Evolutionary conservation across 257 asterid genomes (phyloP), one percentile per base, ranked within the genome.

Genomic region (Linderniella brevidens): DNA sequence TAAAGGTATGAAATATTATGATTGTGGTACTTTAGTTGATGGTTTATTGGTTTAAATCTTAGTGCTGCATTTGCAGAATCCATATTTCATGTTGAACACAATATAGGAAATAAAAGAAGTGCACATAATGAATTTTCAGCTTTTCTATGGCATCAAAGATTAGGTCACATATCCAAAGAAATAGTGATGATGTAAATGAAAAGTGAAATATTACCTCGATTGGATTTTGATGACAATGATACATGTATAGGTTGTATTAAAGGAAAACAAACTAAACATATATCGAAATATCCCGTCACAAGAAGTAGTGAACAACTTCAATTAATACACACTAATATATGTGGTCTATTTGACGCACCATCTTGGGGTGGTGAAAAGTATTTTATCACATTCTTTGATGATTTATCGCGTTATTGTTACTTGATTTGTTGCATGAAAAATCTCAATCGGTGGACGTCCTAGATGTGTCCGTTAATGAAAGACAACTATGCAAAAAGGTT

Each of bases 141-240:
- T 14, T 42, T 42, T 13, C 17, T 42, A 2, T 13, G 14, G 17
- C 14, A 42, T 42, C 47, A 42, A 42, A 42, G 47, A 13, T 42
- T 42, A 14, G 47, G 12, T 42, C 47, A 42, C 47, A 9, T 42
- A 42, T 42, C 17, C 12, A 42, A 42, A 42, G 17, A 42, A 13
- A 13, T 1, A 1, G 17, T 42, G 47, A 8, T 12, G 14, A 42
- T 14, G 47, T 42, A 8, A 14, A 13, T n/a, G 17, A 42, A 42
- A 42, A 42, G 17, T 42, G 14, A 42, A 42, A 42, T 42, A 8
- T 42, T 13, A 13, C 47, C 47, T 2, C 14, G n/a, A 13, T 13
- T 42, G 14, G 14, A n/a, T 42, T 42, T 42, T 13, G 3, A 8
- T 42, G 47, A 42, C 9, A 8, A 16, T 3, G 14, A 5, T 8